Base-by-base conservation (phyloP, 805 yeast species). In the Ogataea siamensis region DNA sequence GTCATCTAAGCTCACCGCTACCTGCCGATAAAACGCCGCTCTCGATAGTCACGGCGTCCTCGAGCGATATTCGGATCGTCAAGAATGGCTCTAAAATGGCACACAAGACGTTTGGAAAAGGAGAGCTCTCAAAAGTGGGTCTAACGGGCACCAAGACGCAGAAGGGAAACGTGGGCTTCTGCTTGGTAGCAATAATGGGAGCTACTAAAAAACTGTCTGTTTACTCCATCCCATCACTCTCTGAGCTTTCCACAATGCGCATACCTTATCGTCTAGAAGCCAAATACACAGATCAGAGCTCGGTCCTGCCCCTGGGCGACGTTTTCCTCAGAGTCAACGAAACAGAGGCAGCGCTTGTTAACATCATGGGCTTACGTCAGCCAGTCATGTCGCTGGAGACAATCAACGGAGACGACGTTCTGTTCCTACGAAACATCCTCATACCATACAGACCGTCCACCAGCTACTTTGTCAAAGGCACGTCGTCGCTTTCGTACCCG, bases 401-500 rank as follows among this genome's bases (percentile, higher is more conserved):
- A 1, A 32, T 40, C 12, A 37, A 49, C 17, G 50, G 54, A 2
- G 57, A 67, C 1, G 95, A 86, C 57, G 63, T 71, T 2, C 62
- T 93, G 23, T 89, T 82, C 63, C 83, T 85, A 53, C 82, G 76
- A 17, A 74, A 78, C 44, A 70, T 83, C 30, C 64, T 73, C 5
- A 73, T 83, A 14, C 94, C 96, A 2, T 74, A 77, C 21, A 71
- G 98, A 32, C 99, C 99, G 2, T 70, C 76, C 4, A 77, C 86
- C 5, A 67, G 85, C 29, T 91, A 83, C 58, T 85, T 96, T 93
- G 86, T 93, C 5, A 77, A 82, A 48, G 96, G 96, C 3, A 53
- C 83, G 0, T 76, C 77, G 13, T 70, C 72, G 44, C 71, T 82
- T n/a, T 65, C 79, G 2, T 58, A 73, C 15, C 68, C 71, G 1